These are phyloP conservation scores for Vicia villosa DNA, from an alignment of 306 rosid genomes.

Conservation along the genomic window DNA sequence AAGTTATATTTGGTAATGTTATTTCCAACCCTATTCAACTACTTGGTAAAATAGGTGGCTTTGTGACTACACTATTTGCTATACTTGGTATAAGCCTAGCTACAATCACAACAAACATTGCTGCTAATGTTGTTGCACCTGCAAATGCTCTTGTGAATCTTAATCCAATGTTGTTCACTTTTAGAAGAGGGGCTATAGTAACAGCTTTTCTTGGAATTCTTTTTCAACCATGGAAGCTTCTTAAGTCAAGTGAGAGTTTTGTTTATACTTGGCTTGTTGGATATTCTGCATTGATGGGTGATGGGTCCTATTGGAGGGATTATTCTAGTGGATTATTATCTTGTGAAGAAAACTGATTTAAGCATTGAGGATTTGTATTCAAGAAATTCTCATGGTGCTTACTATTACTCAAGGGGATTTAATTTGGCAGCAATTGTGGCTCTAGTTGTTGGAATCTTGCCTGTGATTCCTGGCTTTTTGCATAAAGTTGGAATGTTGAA, in stretches of 20 bases:
- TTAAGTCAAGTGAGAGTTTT: slow-evolving; percentile 83
- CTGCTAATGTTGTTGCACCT: slow-evolving; percentile 94
- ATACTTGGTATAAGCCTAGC: slow-evolving; percentile 82
- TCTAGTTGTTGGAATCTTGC: slow-evolving; percentile 66
- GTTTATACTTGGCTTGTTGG: slow-evolving; percentile 92
- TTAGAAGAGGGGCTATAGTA: slow-evolving; percentile 69
- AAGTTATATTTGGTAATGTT: slow-evolving; percentile 72
- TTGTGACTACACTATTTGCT: slow-evolving; percentile 57
- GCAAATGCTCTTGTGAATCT: slow-evolving; percentile 91
- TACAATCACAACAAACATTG: slow-evolving; percentile 78
- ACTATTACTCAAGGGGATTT: slow-evolving; percentile 64
- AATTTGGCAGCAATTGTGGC: slow-evolving; percentile 74
- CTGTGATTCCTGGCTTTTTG: slow-evolving; percentile 88
- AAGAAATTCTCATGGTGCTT: slow-evolving; percentile 57
- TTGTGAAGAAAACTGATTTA: slow-evolving; percentile 47
- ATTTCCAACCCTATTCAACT: slow-evolving; percentile 80
- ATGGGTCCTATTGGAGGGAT: slow-evolving; percentile 88
- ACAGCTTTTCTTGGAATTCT: slow-evolving; percentile 81
- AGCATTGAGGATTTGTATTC: slow-evolving; percentile 68
- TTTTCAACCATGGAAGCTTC: slow-evolving; percentile 92
- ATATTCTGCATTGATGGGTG: slow-evolving; percentile 80
- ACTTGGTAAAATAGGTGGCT: slow-evolving; percentile 74
- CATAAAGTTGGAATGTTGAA: slow-evolving; percentile 58
- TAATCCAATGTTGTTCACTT: slow-evolving; percentile 65
- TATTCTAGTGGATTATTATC: slow-evolving; percentile 72